These are phyloP conservation scores for Cardamine chenopodiifolia DNA, from an alignment of 345 rosid species.

Conservation along the genomic window DNA sequence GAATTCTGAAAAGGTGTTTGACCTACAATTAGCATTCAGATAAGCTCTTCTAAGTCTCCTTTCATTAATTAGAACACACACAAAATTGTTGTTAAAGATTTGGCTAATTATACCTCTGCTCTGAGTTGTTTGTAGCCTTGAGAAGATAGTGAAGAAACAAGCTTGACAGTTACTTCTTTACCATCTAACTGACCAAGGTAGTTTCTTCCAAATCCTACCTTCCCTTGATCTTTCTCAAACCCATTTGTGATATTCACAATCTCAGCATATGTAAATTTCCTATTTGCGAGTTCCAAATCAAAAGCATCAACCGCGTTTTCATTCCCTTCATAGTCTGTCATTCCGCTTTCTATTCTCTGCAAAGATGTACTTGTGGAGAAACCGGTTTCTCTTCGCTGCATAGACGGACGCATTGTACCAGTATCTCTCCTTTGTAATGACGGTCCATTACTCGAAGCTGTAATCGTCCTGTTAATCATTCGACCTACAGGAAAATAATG, in stretches of 20 bases:
- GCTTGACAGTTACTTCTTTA: constrained; percentile 60
- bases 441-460: constrained; percentile 35
- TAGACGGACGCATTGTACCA: constrained; percentile 22
- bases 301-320: constrained; percentile 30
- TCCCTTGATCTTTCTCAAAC: constrained; percentile 47
- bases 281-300: constrained; percentile 38
- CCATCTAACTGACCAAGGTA: constrained; percentile 49
- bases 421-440: constrained; percentile 40
- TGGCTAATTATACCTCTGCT: constrained; percentile 47
- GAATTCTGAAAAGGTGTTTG: constrained; percentile 52
- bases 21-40: constrained; percentile 49
- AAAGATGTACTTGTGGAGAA: constrained; percentile 19
- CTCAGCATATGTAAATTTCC: constrained; percentile 44
- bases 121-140: constrained; percentile 55
- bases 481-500: not conserved
- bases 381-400: constrained; percentile 40
- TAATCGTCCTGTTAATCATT: not conserved
- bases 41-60: constrained; percentile 11
- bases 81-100: not conserved
- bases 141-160: constrained; percentile 50
- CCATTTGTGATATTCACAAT: constrained; percentile 49
- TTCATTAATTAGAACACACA: not conserved
- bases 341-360: constrained; percentile 40
- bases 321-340: constrained; percentile 27
- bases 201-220: constrained; percentile 62